Base-by-base conservation (phyloP, 805 yeast genomes). In the Sungouiella thailandica region DNA sequence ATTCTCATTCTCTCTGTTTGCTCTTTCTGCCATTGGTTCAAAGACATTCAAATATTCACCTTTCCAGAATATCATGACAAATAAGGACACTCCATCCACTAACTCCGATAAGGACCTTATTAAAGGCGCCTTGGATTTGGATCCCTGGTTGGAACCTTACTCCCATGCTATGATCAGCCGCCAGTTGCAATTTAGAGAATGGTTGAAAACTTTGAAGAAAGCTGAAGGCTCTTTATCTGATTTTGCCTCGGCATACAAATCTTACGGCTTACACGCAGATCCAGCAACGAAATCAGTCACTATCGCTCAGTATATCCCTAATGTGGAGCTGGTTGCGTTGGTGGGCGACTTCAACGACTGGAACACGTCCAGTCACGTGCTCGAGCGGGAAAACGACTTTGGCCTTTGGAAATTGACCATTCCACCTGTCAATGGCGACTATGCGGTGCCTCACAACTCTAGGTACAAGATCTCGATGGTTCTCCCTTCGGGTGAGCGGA, bases 291-390 rank as follows among this genome's bases (percentile, higher is more conserved):
- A 76, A 40, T 69, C 73, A 5, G 74, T 89, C 32, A 56, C 61
- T 2, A 83, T 83, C 50, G 69, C 75, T 17, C 95, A 90, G 59
- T 90, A 96, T 79, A 88, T 94, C 1, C 98, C 97, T 5, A 82
- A 86, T 51, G 97, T 96, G 2, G 51, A 49, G 4, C 64, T 55
- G 29, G 96, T 93, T 2, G 72, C 78, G 34, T 56, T 90, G n/a
- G 81, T 85, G 36, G 98, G 98, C 11, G 97, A 90, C 32, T 90
- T 93, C 70, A 90, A 90, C 58, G 53, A 68, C 41, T 90, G 98
- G 98, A 65, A 78, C 46, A 68, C 74, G 23, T 59, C 60, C 4
- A 41, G 69, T 4, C 77, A 83, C 52, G 65, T 65, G 29, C 64
- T 90, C 75, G 41, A 41, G 5, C 74, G 66, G 48, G 53, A 39